phyloP scores from a whole-genome alignment of 2,329 filamentous ascomycete species.

The Phialophora chinensis region DNA sequence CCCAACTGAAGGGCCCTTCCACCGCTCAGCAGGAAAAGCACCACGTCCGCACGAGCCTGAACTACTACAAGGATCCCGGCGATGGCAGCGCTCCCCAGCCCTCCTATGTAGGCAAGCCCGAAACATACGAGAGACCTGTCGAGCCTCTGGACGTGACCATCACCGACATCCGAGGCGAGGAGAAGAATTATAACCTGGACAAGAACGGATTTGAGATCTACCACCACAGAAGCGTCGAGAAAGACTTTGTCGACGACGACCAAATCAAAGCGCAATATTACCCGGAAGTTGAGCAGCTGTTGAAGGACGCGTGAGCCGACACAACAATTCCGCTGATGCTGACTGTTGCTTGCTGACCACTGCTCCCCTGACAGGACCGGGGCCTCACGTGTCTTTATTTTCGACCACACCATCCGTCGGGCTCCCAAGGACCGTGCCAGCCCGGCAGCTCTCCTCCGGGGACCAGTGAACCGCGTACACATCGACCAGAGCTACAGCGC shows the following conservation, averaged over 20 bases:
- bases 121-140: constrained; percentile 39
- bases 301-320: constrained; percentile 44
- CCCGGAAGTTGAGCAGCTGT: constrained; percentile 45
- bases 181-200: constrained; percentile 52
- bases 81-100: constrained; percentile 40
- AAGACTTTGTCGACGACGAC: constrained; percentile 46
- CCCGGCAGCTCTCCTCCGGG: constrained; percentile 42
- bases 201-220: constrained; percentile 49
- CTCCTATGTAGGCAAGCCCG: constrained; percentile 41
- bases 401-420: constrained; percentile 67
- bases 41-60: constrained; percentile 38
- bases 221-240: constrained; percentile 45
- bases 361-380: constrained; percentile 56
- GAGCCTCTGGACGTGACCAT: constrained; percentile 42
- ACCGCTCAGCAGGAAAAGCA: constrained; percentile 32
- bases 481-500: constrained; percentile 58
- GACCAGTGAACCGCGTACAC: constrained; percentile 58
- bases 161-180: constrained; percentile 54
- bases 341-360: constrained; percentile 25
- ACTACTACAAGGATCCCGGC: constrained; percentile 42
- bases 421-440: constrained; percentile 42
- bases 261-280: constrained; percentile 46
- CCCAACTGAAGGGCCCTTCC: constrained; percentile 20
- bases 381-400: constrained; percentile 63
- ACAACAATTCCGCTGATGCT: background rate